Evolutionary conservation across 1,284 basidiomycete genomes (phyloP).

Genomic region (Irpex sp.): DNA sequence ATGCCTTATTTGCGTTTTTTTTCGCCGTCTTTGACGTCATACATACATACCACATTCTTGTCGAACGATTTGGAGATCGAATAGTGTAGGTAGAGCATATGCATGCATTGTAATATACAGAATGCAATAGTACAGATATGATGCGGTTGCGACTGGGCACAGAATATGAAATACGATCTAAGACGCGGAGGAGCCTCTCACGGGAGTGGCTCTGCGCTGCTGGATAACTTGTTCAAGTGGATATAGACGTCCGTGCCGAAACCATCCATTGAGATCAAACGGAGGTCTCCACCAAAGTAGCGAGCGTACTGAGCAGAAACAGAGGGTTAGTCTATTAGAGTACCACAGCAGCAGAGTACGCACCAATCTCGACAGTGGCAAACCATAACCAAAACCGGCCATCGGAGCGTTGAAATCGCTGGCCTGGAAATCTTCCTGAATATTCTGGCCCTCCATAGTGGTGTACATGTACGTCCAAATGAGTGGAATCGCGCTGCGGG

Average conservation of each 20-base stretch:
- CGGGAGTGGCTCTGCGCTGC: constrained; percentile 71
- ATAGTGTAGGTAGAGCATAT: not conserved
- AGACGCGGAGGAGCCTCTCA: constrained; percentile 18
- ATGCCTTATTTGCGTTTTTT: too few relatives aligned
- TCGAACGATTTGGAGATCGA: not conserved
- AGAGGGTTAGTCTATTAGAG: constrained; percentile 4
- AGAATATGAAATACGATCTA: not conserved
- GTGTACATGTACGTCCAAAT: constrained; percentile 99
- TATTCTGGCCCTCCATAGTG: constrained; percentile 87
- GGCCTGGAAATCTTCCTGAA: constrained; percentile 84
- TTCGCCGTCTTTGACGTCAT: too few relatives aligned
- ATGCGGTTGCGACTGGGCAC: not conserved
- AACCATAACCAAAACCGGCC: constrained; percentile 95
- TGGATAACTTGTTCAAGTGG: constrained; percentile 83
- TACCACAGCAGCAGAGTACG: constrained; percentile 24
- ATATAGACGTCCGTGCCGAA: constrained; percentile 92
- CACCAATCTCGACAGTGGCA: constrained; percentile 86
- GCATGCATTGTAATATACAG: not conserved
- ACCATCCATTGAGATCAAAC: constrained; percentile 96
- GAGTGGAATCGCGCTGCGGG: constrained; percentile 86
- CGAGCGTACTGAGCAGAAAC: constrained; percentile 67
- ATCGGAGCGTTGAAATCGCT: constrained; percentile 98
- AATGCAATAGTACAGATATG: not conserved
- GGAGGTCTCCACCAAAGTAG: constrained; percentile 96
- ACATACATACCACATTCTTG: too few relatives aligned